A percentile compares a stretch with the other conserved stretches of the same genome.
Conservation (phyloP, 2,329 filamentous ascomycete species). For the Mollisia scopiformis region DNA sequence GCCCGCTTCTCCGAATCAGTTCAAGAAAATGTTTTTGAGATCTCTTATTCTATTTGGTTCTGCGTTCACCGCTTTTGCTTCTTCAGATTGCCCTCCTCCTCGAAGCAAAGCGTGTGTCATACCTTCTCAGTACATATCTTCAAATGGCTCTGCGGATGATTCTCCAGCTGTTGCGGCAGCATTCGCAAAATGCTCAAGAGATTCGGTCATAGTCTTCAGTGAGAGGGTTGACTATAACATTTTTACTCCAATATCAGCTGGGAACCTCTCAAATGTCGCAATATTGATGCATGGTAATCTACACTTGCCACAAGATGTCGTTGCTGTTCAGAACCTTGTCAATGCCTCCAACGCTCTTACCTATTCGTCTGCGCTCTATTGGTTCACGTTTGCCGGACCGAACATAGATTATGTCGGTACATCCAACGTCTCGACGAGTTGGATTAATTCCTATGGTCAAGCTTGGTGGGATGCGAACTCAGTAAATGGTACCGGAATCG, state of each 20-base stretch:
- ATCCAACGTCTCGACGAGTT: constrained; percentile 41
- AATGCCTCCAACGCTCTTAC: constrained; percentile 35
- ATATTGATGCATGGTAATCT: constrained; percentile 47
- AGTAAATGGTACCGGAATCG: constrained; percentile 41
- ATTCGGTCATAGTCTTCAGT: constrained; percentile 41
- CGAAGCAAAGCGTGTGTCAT: constrained; percentile 11
- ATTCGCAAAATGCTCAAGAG: constrained; percentile 40
- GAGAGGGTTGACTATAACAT: constrained; percentile 47
- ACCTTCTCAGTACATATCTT: constrained; percentile 28
- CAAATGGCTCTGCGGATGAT: constrained; percentile 43
- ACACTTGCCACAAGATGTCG: constrained; percentile 45
- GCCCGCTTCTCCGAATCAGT: background rate
- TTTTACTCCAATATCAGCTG: constrained; percentile 42
- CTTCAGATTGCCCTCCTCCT: background rate
- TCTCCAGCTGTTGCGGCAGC: constrained; percentile 41
- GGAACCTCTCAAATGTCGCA: constrained; percentile 45
- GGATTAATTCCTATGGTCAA: constrained; percentile 49
- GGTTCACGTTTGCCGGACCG: constrained; percentile 42
- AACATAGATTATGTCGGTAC: constrained; percentile 40
- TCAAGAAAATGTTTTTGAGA: background rate
- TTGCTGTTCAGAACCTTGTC: constrained; percentile 41
- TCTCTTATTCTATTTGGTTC: background rate
- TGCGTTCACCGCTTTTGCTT: background rate
- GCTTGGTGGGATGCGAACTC: constrained; percentile 49
- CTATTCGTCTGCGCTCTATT: constrained; percentile 36